Conservation (phyloP, 352 stramenopile species). For the Lagenidium sp. region DNA sequence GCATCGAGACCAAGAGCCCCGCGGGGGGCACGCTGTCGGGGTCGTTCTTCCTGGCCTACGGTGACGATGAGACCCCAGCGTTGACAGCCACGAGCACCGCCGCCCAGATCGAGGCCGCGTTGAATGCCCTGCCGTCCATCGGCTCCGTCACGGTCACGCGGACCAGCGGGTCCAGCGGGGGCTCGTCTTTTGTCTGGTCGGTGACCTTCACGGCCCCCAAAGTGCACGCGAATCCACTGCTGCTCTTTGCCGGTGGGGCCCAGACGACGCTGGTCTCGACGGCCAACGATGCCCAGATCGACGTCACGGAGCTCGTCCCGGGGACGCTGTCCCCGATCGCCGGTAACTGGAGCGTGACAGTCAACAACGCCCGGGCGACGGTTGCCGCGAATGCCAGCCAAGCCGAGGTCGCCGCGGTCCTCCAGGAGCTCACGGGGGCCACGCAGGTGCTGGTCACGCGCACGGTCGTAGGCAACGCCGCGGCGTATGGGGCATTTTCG, state of each 20-base stretch:
- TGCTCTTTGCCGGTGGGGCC: slow-evolving; percentile 10
- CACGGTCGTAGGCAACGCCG: not conserved
- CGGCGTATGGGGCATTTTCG: slow-evolving; percentile 6
- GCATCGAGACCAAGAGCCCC: slow-evolving; percentile 11
- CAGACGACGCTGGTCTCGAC: slow-evolving; percentile 14
- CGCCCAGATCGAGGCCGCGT: slow-evolving; percentile 12
- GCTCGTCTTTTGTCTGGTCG: slow-evolving; percentile 14
- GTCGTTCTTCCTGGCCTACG: slow-evolving; percentile 22
- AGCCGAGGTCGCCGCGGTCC: not conserved
- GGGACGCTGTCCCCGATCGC: slow-evolving; percentile 4
- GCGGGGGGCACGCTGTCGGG: slow-evolving; percentile 12
- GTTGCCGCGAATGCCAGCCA: slow-evolving; percentile 3
- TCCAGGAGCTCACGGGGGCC: not conserved
- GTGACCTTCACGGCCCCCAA: slow-evolving; percentile 16
- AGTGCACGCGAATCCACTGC: slow-evolving; percentile 7
- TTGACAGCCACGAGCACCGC: slow-evolving; percentile 17
- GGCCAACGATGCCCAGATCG: slow-evolving; percentile 1
- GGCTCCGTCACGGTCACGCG: slow-evolving; percentile 5
- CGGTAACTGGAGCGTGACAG: slow-evolving; percentile 5
- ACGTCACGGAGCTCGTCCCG: slow-evolving; percentile 4
- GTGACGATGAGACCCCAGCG: slow-evolving; percentile 10
- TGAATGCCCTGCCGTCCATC: slow-evolving; percentile 17
- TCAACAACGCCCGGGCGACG: not conserved
- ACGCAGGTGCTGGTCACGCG: slow-evolving; percentile 1
- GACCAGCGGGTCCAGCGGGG: slow-evolving; percentile 3